Base-by-base conservation (phyloP, 495 filamentous ascomycete species). In the Xylaria intraflava region DNA sequence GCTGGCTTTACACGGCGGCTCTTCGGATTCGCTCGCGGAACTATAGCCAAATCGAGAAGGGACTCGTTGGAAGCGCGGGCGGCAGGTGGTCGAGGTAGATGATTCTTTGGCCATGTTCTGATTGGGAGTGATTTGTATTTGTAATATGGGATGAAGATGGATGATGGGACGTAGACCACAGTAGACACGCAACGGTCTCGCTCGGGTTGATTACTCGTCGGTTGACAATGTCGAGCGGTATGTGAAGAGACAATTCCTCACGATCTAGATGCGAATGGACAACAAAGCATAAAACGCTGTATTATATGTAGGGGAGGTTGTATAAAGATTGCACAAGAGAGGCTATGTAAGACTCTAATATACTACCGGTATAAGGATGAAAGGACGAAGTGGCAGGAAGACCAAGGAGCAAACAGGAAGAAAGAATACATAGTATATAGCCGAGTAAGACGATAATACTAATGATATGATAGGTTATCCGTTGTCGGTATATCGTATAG, bases 1-100 rank as follows among this genome's bases (percentile, higher is more conserved):
- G 10, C 35, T 56, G 41, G 57, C n/a, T 31, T 65, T 61, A 1
- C 49, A 60, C n/a, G 60, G 62, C 14, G 60, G 47, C 39, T 69
- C 66, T 51, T 69, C 66, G 38, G 66, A 69, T 42, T 69, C 66
- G 42, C 61, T 65, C 36, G 66, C 67, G 49, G 66, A 69, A 45
- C 66, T 69, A 36, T 69, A 69, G 12, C 66, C 66, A 44, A 66
- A 69, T 60, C 59, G 59, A 33, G 49, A 24, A 33, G 62, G 56
- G 39, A 61, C 61, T 35, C 44, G 44, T 17, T 49, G 52, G 20
- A 40, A n/a, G 17, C 17, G 11, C 3, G 52, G 52, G 44, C 52
- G 52, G 8, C 27, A 45, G 14, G 12, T 6, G 6, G 52, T 35
- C 30, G 35, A 35, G 38, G 29, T 19, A 22, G 20, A 17, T 14